Evolutionary conservation across 2,329 filamentous ascomycete genomes (phyloP).

Genomic region (Xylariales sp.): DNA sequence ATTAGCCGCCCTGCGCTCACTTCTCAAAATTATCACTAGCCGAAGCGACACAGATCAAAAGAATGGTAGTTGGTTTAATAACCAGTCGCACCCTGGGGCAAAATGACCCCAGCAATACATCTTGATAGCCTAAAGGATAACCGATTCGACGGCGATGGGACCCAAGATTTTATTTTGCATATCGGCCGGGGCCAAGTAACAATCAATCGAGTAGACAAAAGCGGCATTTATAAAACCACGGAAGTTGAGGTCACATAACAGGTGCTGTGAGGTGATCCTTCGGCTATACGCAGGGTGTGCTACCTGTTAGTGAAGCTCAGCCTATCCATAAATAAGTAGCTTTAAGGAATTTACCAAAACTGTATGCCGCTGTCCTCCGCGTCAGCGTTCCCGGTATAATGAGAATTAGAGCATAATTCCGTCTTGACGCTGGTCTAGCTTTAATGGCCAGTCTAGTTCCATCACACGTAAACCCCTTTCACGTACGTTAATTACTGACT

Average conservation of each 20-base stretch:
- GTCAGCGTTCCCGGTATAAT: neutral
- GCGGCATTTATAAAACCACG: slow-evolving; percentile 30
- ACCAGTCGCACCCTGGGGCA: slow-evolving; percentile 13
- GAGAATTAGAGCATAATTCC: slow-evolving; percentile 3
- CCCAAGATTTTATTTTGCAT: slow-evolving; percentile 28
- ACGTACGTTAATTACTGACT: neutral
- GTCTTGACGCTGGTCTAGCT: neutral
- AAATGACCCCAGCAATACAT: slow-evolving; percentile 22
- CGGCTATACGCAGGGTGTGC: neutral
- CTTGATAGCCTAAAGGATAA: slow-evolving; percentile 29
- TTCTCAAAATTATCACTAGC: slow-evolving; percentile 22
- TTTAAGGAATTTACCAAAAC: neutral
- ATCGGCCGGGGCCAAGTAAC: slow-evolving; percentile 6
- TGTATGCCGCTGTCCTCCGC: neutral
- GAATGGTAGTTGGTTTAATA: slow-evolving; percentile 10
- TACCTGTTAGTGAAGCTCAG: neutral
- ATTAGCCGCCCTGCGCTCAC: slow-evolving; percentile 21
- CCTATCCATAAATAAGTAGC: no score
- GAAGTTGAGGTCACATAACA: slow-evolving; percentile 28
- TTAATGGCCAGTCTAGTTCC: neutral
- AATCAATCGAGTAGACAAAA: neutral
- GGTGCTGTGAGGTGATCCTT: slow-evolving; percentile 1
- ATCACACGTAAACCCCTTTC: neutral
- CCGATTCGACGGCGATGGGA: slow-evolving; percentile 22
- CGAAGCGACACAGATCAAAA: slow-evolving; percentile 1